A percentile compares a stretch with the other conserved stretches of the same genome.
Evolutionary conservation across 1,284 basidiomycete species (phyloP).

Genomic region (Trichosporon sp.): DNA sequence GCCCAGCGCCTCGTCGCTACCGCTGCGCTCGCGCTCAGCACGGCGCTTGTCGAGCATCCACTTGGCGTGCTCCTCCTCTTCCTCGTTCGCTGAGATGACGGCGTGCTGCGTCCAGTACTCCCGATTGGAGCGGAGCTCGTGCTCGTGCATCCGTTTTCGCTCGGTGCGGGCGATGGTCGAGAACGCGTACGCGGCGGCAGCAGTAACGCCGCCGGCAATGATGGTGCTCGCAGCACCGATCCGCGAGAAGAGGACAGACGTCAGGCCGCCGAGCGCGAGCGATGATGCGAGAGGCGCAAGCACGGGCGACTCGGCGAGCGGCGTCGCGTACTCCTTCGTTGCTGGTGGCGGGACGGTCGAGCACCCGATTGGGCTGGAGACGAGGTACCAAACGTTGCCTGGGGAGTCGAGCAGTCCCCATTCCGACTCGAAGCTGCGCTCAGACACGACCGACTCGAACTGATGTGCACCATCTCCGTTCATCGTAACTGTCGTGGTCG

Average conservation of each 20-base stretch:
- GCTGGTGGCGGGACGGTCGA: conserved; percentile 11
- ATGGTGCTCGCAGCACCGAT: conserved; percentile 8
- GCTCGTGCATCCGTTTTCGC: conserved; percentile 8
- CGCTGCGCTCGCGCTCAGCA: neutral
- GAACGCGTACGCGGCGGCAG: neutral
- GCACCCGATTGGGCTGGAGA: conserved; percentile 42
- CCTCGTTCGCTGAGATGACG: conserved; percentile 1
- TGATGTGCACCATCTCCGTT: neutral
- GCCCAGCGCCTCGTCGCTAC: neutral
- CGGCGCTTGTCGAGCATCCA: conserved; percentile 8
- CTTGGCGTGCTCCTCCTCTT: conserved; percentile 3
- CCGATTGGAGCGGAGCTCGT: neutral
- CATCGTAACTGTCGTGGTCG: neutral
- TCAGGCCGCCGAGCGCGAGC: neutral
- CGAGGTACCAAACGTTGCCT: conserved; percentile 46
- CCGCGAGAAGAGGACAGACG: neutral
- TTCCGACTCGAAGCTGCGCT: conserved; percentile 12
- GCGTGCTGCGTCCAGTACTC: conserved; percentile 17
- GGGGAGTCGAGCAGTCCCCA: conserved; percentile 34
- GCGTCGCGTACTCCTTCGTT: neutral
- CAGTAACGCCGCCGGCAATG: neutral
- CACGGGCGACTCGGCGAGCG: conserved; percentile 3
- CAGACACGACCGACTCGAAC: conserved; percentile 3
- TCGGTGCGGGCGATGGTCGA: conserved; percentile 1
- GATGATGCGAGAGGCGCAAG: neutral